Evolutionary conservation across 345 rosid species (phyloP).

Genomic region (Excoecaria cochinchinensis): DNA sequence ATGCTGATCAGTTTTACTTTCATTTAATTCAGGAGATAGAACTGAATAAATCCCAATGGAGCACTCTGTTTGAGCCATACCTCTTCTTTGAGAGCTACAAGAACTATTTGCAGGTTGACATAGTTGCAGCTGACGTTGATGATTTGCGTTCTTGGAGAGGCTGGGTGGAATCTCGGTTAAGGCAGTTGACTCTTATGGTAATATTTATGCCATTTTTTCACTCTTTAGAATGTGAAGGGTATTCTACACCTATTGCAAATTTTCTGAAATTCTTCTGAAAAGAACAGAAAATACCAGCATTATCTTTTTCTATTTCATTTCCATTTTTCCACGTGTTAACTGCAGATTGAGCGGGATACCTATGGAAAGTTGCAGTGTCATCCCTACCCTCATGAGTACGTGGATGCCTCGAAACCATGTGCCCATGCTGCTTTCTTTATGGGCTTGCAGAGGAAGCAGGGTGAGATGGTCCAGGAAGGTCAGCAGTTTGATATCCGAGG

Average conservation of each 20-base stretch:
- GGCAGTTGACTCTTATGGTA: slow-evolving; percentile 71
- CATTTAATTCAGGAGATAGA: slow-evolving; percentile 50
- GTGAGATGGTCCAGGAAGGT: slow-evolving; percentile 55
- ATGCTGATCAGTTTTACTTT: slow-evolving; percentile 14
- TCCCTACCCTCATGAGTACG: slow-evolving; percentile 58
- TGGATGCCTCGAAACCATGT: slow-evolving; percentile 44
- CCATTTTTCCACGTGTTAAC: background rate
- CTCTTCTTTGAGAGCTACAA: slow-evolving; percentile 65
- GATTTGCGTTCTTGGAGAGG: slow-evolving; percentile 73
- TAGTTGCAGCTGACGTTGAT: slow-evolving; percentile 55
- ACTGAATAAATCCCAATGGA: slow-evolving; percentile 58
- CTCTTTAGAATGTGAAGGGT: background rate
- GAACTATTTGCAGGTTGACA: slow-evolving; percentile 67
- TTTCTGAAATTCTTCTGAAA: background rate
- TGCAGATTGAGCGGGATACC: slow-evolving; percentile 70
- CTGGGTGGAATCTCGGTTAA: slow-evolving; percentile 72
- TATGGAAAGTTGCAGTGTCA: slow-evolving; percentile 69
- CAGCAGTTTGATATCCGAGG: slow-evolving; percentile 73
- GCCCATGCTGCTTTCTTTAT: slow-evolving; percentile 58
- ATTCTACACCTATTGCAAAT: background rate
- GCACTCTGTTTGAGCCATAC: slow-evolving; percentile 57
- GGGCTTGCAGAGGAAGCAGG: slow-evolving; percentile 69
- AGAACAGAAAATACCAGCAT: background rate
- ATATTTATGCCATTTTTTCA: slow-evolving; percentile 19
- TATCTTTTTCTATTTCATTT: slow-evolving; percentile 7